phyloP scores from a whole-genome alignment of 306 rosid genomes.

The Leucaena leucocephala region DNA sequence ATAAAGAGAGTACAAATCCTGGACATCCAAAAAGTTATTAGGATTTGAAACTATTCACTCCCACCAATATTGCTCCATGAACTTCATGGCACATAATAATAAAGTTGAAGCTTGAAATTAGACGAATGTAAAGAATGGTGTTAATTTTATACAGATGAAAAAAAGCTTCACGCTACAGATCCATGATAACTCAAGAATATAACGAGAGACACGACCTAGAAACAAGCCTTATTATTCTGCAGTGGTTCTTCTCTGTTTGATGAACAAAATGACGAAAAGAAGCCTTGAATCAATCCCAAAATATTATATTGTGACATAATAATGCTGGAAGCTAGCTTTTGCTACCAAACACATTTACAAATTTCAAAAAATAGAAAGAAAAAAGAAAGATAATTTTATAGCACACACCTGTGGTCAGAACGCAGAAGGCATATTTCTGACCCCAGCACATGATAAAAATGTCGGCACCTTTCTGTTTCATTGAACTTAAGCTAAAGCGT shows the following conservation, averaged over 20 bases:
- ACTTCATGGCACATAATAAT: slow-evolving; percentile 8
- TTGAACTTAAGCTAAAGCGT: slow-evolving; percentile 55
- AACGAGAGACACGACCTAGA: slow-evolving; percentile 3
- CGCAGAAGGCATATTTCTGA: slow-evolving; percentile 48
- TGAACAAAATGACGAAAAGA: slow-evolving; percentile 33
- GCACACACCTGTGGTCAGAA: slow-evolving; percentile 65
- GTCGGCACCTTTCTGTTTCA: slow-evolving; percentile 39
- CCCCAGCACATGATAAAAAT: slow-evolving; percentile 39
- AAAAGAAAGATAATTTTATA: slow-evolving; percentile 30
- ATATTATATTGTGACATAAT: slow-evolving; percentile 38
- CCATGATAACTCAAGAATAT: slow-evolving; percentile 22
- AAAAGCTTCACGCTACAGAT: background rate
- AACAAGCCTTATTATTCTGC: slow-evolving; percentile 45
- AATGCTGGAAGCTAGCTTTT: slow-evolving; percentile 27
- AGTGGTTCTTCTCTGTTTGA: slow-evolving; percentile 34
- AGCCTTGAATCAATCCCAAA: slow-evolving; percentile 43
- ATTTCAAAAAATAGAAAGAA: slow-evolving; percentile 12
- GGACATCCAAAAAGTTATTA: slow-evolving; percentile 28
- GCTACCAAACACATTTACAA: slow-evolving; percentile 66
- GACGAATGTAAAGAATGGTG: slow-evolving; percentile 4
- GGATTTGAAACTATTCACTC: slow-evolving; percentile 35
- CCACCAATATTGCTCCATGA: slow-evolving; percentile 13
- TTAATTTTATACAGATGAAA: slow-evolving; percentile 7
- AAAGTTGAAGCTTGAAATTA: background rate
- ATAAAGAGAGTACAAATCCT: slow-evolving; percentile 33